Evolutionary conservation across 2,329 filamentous ascomycete species (phyloP).

Genomic region (Diplodia corticola): DNA sequence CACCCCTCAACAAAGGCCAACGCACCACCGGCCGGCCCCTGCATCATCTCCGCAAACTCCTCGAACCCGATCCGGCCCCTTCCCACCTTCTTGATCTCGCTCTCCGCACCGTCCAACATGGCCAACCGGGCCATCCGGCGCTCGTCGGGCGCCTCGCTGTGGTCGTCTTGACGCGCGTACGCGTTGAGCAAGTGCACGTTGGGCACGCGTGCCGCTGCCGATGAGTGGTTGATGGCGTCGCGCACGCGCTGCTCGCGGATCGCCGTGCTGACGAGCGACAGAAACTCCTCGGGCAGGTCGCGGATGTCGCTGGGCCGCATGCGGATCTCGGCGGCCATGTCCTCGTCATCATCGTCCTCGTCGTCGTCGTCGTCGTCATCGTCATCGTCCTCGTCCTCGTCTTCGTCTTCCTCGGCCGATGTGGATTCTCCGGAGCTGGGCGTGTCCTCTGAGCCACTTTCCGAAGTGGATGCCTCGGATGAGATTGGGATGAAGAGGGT

Average conservation of each 20-base stretch:
- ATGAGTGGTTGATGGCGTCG: conserved; percentile 16
- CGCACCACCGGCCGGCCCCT: not conserved
- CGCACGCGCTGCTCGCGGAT: conserved; percentile 37
- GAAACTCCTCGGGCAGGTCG: conserved; percentile 16
- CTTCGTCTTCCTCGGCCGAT: conserved; percentile 9
- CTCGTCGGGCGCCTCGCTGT: not conserved
- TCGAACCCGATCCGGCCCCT: conserved; percentile 73
- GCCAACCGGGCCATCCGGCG: conserved; percentile 40
- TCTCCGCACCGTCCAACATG: conserved; percentile 64
- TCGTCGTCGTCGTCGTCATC: conserved; percentile 17
- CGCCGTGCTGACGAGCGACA: conserved; percentile 18
- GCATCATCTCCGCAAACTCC: conserved; percentile 66
- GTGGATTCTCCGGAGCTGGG: conserved; percentile 4
- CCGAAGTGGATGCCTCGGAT: conserved; percentile 3
- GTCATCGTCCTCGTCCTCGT: conserved; percentile 14
- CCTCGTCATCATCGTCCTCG: conserved; percentile 16
- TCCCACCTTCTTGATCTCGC: conserved; percentile 72
- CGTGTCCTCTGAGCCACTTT: conserved; percentile 5
- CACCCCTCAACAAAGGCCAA: conserved; percentile 21
- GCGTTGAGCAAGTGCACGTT: conserved; percentile 27
- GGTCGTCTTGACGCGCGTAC: not conserved
- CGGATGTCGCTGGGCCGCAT: conserved; percentile 13
- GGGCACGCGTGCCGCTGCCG: conserved; percentile 33
- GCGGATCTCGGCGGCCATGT: not conserved
- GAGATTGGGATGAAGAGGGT: conserved; percentile 15